These are phyloP conservation scores for Lactarius deliciosus DNA, from an alignment of 768 basidiomycete genomes.

Conservation along the genomic window DNA sequence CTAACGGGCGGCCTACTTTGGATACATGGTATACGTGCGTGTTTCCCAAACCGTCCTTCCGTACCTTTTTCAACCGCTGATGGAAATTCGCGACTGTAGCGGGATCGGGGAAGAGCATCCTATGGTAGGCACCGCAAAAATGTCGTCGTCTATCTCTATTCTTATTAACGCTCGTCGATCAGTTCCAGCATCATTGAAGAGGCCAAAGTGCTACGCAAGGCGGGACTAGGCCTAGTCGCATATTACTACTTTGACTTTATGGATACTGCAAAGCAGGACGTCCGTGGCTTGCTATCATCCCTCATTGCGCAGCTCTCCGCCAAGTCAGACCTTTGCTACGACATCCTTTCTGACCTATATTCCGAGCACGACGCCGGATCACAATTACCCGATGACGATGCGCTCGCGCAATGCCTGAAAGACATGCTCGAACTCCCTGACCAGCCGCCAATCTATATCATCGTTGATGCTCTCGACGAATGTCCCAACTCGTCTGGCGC, in stretches of 20 bases:
- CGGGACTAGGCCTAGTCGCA: slow-evolving; percentile 6
- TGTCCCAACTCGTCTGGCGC: slow-evolving; percentile 10
- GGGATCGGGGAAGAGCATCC: background rate
- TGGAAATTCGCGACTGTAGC: background rate
- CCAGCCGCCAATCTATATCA: background rate
- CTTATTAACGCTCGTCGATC: background rate
- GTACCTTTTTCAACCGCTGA: no score
- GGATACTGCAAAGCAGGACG: slow-evolving; percentile 13
- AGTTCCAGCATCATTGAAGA: slow-evolving; percentile 16
- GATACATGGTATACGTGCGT: slow-evolving; percentile 19
- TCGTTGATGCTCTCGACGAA: slow-evolving; percentile 17
- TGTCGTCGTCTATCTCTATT: background rate
- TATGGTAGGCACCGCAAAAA: background rate
- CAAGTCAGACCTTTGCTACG: slow-evolving; percentile 9
- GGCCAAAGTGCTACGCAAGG: background rate
- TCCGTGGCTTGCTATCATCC: slow-evolving; percentile 13
- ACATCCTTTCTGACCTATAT: slow-evolving; percentile 3
- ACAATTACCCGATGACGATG: background rate
- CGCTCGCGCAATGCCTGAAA: slow-evolving; percentile 7
- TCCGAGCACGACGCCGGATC: background rate
- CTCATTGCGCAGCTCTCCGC: slow-evolving; percentile 8
- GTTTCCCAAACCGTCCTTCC: background rate
- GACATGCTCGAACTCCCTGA: slow-evolving; percentile 4
- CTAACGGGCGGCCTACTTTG: background rate
- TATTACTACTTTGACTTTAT: slow-evolving; percentile 22